Base-by-base conservation (phyloP, 306 rosid species). In the Castanopsis chinensis region DNA sequence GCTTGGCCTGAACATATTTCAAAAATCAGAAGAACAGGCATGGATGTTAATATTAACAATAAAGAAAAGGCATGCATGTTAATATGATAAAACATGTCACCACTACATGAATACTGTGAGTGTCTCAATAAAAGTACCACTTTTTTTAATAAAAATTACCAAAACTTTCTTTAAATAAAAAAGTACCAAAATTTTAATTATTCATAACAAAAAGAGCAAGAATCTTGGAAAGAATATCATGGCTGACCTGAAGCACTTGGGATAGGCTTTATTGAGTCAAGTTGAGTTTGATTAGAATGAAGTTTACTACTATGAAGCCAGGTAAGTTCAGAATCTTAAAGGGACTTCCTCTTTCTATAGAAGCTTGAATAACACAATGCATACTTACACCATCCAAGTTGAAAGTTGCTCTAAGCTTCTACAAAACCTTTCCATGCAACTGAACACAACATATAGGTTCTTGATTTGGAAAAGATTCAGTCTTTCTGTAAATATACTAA, bases 1-100 rank as follows among this genome's bases (percentile, higher is more conserved):
- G 84, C 90, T 90, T 91, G 73, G 99, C 99, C 99, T 95, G 88
- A 79, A 77, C 45, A 27, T 45, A 84, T 71, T 68, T 59, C 65
- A 79, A 78, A 73, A 81, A 74, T 74, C 61, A 85, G 45, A 73
- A 52, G 27, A 71, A 82, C 61, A 79, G 71, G 23, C 35, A 84
- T 59, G 65, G 51, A 56, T 57, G 80, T 33, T 58, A 35, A 3
- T 49, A 49, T 49, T 49, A 49, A 10, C 53, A 49, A 49, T 49
- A 49, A 49, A 49, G 15, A 71, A 81, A 58, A 79, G 71, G 23
- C 43, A 83, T 51, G 56, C 59, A 51, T 57, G 80, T 33, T 58
- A 45, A 43, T 72, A 28, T 37, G 33, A 77, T 19, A 49, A 71
- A 75, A 70, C 30, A 55, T 21, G 78, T 33, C 65, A 45, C 55